Evolutionary conservation across 345 rosid species (phyloP).

Genomic region (Abelmoschus esculentus): DNA sequence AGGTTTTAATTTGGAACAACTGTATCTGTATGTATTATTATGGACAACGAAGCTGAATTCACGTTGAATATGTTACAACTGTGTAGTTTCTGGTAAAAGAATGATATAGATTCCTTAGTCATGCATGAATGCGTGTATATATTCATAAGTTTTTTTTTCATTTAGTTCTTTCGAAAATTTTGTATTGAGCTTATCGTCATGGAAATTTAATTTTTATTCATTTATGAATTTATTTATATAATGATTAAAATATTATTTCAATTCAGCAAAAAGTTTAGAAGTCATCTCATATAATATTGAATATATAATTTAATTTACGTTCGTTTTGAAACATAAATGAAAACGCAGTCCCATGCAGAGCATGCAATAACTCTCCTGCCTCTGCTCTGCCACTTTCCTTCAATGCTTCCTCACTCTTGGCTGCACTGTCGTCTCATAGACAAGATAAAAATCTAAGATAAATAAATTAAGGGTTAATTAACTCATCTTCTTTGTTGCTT

Average conservation of each 20-base stretch:
- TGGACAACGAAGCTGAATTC: neutral
- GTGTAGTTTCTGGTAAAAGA: neutral
- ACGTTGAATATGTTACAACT: neutral
- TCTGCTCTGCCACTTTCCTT: neutral
- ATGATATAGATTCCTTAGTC: neutral
- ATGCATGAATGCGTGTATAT: neutral
- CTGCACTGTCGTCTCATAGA: neutral
- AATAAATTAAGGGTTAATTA: neutral
- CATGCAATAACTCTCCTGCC: conserved; percentile 18
- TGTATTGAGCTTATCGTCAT: too few relatives aligned
- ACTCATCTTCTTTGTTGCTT: too few relatives aligned
- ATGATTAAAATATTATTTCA: too few relatives aligned
- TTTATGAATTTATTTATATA: too few relatives aligned
- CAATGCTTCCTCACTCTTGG: conserved; percentile 5
- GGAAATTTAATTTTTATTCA: too few relatives aligned
- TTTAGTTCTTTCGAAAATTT: too few relatives aligned
- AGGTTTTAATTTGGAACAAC: neutral
- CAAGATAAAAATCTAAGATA: neutral
- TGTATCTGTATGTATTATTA: neutral
- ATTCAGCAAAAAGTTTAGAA: too few relatives aligned
- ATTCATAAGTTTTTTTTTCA: neutral
- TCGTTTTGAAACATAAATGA: conserved; percentile 11
- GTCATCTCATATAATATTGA: too few relatives aligned
- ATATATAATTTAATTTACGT: too few relatives aligned
- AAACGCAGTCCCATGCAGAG: conserved; percentile 33